Evolutionary conservation across 2,329 filamentous ascomycete species (phyloP).

Genomic region (Emericellopsis cladophorae): DNA sequence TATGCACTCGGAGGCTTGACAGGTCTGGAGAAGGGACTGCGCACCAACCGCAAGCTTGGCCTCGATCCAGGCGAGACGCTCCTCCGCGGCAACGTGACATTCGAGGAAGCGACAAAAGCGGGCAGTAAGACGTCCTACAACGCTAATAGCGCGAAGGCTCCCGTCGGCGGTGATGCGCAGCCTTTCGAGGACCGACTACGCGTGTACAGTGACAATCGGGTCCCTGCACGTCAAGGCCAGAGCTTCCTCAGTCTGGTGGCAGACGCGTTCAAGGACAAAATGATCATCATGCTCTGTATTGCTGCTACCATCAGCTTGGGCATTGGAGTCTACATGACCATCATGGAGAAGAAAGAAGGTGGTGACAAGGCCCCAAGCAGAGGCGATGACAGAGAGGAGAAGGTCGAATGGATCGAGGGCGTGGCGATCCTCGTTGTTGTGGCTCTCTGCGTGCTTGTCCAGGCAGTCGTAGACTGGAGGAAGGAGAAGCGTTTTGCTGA

Average conservation of each 20-base stretch:
- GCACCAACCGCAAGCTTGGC: constrained; percentile 59
- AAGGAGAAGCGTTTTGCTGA: constrained; percentile 72
- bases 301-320: constrained; percentile 63
- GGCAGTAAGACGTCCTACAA: constrained; percentile 20
- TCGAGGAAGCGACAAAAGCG: constrained; percentile 51
- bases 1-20: constrained; percentile 65
- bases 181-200: constrained; percentile 53
- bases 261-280: constrained; percentile 78
- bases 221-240: constrained; percentile 66
- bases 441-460: constrained; percentile 62
- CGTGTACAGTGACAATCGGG: constrained; percentile 57
- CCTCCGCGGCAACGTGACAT: constrained; percentile 54
- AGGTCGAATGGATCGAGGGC: constrained; percentile 69
- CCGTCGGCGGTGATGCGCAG: constrained; percentile 9
- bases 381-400: constrained; percentile 25
- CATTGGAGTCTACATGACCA: constrained; percentile 64
- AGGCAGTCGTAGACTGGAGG: constrained; percentile 67
- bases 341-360: constrained; percentile 40
- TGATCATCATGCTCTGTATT: constrained; percentile 57
- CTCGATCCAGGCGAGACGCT: constrained; percentile 63
- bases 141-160: constrained; percentile 10
- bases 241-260: constrained; percentile 61
- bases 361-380: background rate
- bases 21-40: constrained; percentile 69
- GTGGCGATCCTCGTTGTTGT: constrained; percentile 76